Evolutionary conservation across 1,139 yeast genomes (phyloP).

Genomic region (Sugiyamaella xylanicola): DNA sequence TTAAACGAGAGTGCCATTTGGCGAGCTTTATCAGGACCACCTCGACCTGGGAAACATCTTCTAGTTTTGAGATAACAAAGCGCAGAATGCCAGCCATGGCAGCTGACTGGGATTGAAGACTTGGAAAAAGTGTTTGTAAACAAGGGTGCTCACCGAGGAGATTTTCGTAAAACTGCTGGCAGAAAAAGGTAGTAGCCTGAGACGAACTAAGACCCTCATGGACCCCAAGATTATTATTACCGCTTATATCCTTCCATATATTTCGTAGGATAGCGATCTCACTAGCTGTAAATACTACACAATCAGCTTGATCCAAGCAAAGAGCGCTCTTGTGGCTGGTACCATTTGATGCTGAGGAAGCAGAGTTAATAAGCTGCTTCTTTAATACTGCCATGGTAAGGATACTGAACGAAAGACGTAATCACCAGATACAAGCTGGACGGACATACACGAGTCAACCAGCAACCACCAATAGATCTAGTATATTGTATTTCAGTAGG

Average conservation of each 20-base stretch:
- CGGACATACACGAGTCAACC: too few relatives aligned
- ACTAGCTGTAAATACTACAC: background rate
- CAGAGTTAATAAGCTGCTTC: slow-evolving; percentile 2
- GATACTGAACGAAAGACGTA: too few relatives aligned
- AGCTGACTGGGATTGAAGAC: slow-evolving; percentile 69
- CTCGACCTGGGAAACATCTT: slow-evolving; percentile 51
- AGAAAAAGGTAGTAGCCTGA: slow-evolving; percentile 35
- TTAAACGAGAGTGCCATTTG: slow-evolving; percentile 71
- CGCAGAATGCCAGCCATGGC: slow-evolving; percentile 80
- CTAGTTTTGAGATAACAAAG: slow-evolving; percentile 56
- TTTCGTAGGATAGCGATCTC: slow-evolving; percentile 15
- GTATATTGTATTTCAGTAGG: too few relatives aligned
- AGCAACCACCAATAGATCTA: too few relatives aligned
- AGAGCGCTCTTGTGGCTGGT: background rate
- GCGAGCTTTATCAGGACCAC: slow-evolving; percentile 66
- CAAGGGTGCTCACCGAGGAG: slow-evolving; percentile 56
- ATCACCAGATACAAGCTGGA: too few relatives aligned
- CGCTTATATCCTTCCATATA: slow-evolving; percentile 8
- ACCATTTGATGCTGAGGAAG: background rate
- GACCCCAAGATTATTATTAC: slow-evolving; percentile 6
- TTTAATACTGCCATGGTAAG: slow-evolving; percentile 3
- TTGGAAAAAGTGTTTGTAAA: slow-evolving; percentile 61
- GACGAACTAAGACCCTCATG: slow-evolving; percentile 16
- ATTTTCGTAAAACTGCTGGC: slow-evolving; percentile 63
- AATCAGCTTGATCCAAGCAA: background rate